Conservation (phyloP, 1,284 basidiomycete genomes). For the Cutaneotrichosporon sp. region DNA sequence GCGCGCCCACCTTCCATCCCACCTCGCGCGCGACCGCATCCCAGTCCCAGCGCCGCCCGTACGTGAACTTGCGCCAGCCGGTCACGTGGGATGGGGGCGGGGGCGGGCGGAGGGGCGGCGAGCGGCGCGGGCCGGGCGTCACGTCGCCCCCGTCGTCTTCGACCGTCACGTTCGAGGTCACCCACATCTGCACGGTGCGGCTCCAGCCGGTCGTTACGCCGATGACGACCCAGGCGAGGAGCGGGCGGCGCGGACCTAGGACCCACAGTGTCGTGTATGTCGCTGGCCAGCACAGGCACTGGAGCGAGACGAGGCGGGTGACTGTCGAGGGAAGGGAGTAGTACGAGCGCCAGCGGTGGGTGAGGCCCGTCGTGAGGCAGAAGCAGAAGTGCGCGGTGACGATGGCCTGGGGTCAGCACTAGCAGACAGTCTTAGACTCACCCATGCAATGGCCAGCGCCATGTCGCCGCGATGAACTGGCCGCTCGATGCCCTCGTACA, state of each 20-base stretch:
- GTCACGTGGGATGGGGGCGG: conserved; percentile 28
- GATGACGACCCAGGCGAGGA: conserved; percentile 55
- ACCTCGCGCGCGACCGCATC: conserved; percentile 46
- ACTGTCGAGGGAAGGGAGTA: conserved; percentile 54
- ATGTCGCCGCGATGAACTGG: conserved; percentile 39
- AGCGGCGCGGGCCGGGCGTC: conserved; percentile 15
- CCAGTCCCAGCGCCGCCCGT: conserved; percentile 52
- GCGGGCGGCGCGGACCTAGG: conserved; percentile 46
- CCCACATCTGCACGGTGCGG: conserved; percentile 54
- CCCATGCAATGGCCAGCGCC: conserved; percentile 46
- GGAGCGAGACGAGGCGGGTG: conserved; percentile 54
- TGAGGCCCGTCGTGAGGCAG: conserved; percentile 53
- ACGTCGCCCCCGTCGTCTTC: conserved; percentile 11
- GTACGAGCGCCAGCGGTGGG: conserved; percentile 54
- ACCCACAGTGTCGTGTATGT: conserved; percentile 52
- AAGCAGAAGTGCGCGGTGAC: conserved; percentile 55
- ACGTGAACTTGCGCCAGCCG: conserved; percentile 39
- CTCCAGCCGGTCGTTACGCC: conserved; percentile 53
- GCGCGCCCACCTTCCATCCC: conserved; percentile 46
- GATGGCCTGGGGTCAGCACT: conserved; percentile 37
- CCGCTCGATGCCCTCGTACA: conserved; percentile 32
- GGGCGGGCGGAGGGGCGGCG: conserved; percentile 14
- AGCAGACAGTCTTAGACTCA: conserved; percentile 23
- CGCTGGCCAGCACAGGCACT: conserved; percentile 55
- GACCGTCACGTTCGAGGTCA: conserved; percentile 51